Evolutionary conservation across 2,329 filamentous ascomycete genomes (phyloP), one percentile per base, ranked within the genome.

Genomic region (Colletotrichum salicis): DNA sequence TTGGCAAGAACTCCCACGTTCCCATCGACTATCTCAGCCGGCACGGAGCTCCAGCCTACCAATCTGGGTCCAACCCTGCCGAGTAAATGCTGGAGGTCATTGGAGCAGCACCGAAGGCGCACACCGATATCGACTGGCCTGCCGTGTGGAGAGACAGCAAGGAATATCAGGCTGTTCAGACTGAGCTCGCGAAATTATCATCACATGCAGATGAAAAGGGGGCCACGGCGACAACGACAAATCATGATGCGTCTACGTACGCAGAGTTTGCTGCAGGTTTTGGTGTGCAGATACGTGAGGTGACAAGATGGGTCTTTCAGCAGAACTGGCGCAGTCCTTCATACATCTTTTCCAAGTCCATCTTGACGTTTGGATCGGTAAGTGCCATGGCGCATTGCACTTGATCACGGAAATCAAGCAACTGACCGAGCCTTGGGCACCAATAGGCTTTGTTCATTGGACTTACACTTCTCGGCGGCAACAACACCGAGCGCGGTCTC

Each of bases 321-420:
- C 93, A 95, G 79, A 94, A 94, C 83, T 95, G 93, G 92, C 88
- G 93, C 61, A 93, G 88, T 0, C 93, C 93, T 0, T 85, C 87
- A 2, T 95, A 95, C 82, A 91, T 95, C 76, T 94, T 93, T 82
- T 89, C 90, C 56, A 95, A 95, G 81, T 76, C 87, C 1, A 79
- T 86, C 1, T 86, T 94, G n/a, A 51, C 90, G 86, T 73, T 81
- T 86, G 51, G 77, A 84, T 72, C 77, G 24, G 79, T 75, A 73
- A 60, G 73, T 76, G 15, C 4, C 11, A 1, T 31, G 5, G 19
- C 8, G 19, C 12, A 29, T n/a, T 22, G 41, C 27, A 2, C 11
- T 19, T 24, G 6, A 31, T 6, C 15, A 19, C 4, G n/a, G 24
- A 7, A 62, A n/a, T 22, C 13, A 5, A 10, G 4, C 6, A 19